Base-by-base conservation (phyloP, 2,329 filamentous ascomycete genomes). In the Cercospora sp. region DNA sequence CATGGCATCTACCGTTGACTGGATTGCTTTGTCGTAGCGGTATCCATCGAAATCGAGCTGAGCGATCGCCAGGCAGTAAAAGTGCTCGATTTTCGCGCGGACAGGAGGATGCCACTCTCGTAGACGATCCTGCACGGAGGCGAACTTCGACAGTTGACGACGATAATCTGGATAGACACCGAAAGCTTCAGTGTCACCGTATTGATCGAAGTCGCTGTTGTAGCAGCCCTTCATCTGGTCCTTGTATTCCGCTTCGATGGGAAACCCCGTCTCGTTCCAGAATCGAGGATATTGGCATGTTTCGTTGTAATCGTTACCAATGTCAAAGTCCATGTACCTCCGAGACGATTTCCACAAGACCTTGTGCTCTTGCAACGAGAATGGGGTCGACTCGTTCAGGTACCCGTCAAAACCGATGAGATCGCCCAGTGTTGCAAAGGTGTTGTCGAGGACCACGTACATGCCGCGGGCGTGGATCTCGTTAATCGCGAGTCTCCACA, bases 391-490 rank as follows among this genome's bases (percentile, higher is more conserved):
- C 3, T 75, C 78, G 72, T 89, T 89, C 68, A 88, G 79, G 71
- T 84, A 86, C 0, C 86, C 86, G 63, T 88, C 79, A 75, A 89
- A 89, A 3, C 85, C 86, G 66, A 89, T 83, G 65, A 89, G 80
- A 71, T 90, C 87, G 58, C 86, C 86, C 82, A 90, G 81, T 0
- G 87, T 90, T 57, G 85, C 84, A 72, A 89, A 82, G 1, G 88
- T 89, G 73, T 89, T 89, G 74, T 90, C 88, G 66, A 89, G 78
- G 21, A 90, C 79, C 26, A 89, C 86, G 78, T 88, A 89, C 87
- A 90, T 89, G 49, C 81, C 84, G 32, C 87, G 82, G 1, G 76
- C 75, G 72, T 90, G 88, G 16, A 89, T 87, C 65, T 87, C 87
- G 5, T 82, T 79, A 61, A 89, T 84, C 2, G 85, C 82, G 51